Base-by-base conservation (phyloP, 1,139 yeast species). In the Petasospora fabianii region DNA sequence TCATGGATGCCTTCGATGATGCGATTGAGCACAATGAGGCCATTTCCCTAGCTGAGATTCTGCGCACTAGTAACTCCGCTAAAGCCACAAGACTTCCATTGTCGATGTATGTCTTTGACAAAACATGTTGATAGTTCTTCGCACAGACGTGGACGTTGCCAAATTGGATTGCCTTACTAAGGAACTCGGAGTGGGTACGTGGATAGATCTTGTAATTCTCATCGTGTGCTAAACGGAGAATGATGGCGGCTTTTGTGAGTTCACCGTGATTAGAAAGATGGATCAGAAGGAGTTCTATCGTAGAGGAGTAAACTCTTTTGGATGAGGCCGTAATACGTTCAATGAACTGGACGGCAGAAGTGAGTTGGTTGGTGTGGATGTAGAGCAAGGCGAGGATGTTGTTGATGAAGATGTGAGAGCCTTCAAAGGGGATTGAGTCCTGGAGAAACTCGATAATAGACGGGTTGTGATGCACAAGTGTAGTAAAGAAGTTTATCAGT, bases 261-360 rank as follows among this genome's bases (percentile, higher is more conserved):
- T 42, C 15, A 16, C 44, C 42, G 9, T 18, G 5, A 16, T 36
- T 37, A 15, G 41, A 32, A 3, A 41, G 32, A 18, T 48, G 48
- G 5, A 38, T 35, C 6, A 53, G 32, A 8, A 46, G 28, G 1
- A 47, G 32, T 16, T 53, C 56, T 4, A 50, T n/a, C 2, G 44
- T n/a, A 26, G 32, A 10, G 6, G 18, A 28, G 19, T 37, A 35
- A 4, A 47, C 15, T 3, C 30, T 11, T 16, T 10, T 27, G 11
- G 3, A 30, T 33, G 15, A 9, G 6, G 10, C 10, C 13, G 28
- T 1, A 27, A n/a, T 5, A 24, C 14, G 14, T 5, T 30, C 8
- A 12, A 45, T 14, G 15, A 26, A 41, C 1, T 36, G 30, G 17
- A 29, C 36, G 6, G 53, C 52, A 16, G 39, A 34, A 2, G 16